A percentile compares a stretch with the other conserved stretches of the same genome.
Evolutionary conservation across 192 early-diverging fungal species (phyloP).

Genomic region (Gamsiella multidivaricata): DNA sequence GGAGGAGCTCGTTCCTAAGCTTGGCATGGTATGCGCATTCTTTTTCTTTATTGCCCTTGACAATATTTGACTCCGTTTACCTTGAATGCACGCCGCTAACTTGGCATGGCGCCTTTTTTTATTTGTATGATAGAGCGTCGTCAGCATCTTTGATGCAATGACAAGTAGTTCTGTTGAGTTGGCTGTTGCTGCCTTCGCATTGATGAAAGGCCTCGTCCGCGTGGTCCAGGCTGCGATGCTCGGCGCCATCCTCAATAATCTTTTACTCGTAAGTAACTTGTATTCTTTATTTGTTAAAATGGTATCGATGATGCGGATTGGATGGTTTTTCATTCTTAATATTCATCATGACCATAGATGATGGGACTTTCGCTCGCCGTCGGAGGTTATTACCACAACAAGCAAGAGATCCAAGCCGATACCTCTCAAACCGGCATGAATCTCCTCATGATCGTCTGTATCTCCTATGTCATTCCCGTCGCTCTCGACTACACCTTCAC

Average conservation of each 20-base stretch:
- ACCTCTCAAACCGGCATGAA: conserved; percentile 40
- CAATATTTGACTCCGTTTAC: not conserved
- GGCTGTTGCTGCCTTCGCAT: conserved; percentile 72
- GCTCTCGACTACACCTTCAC: conserved; percentile 19
- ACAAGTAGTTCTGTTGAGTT: conserved; percentile 90
- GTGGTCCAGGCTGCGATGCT: conserved; percentile 74
- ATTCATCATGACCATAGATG: conserved; percentile 8
- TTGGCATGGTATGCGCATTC: conserved; percentile 22
- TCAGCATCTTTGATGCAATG: conserved; percentile 78
- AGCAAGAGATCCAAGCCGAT: conserved; percentile 19
- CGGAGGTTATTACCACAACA: conserved; percentile 5
- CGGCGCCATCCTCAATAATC: conserved; percentile 89
- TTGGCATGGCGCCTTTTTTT: not conserved
- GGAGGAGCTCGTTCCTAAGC: conserved; percentile 31
- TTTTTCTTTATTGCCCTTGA: not conserved
- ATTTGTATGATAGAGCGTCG: conserved; percentile 62
- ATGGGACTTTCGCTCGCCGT: conserved; percentile 14
- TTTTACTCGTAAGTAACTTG: conserved; percentile 74
- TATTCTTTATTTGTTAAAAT: not conserved
- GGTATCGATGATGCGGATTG: too few species aligned
- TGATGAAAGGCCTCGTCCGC: conserved; percentile 68
- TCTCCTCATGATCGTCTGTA: conserved; percentile 28
- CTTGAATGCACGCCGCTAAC: not conserved
- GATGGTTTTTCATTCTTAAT: conserved; percentile 1
- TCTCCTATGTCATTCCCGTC: conserved; percentile 30